Conservation (phyloP, 108 stramenopile genomes). For the Nitzschia inconspicua region DNA sequence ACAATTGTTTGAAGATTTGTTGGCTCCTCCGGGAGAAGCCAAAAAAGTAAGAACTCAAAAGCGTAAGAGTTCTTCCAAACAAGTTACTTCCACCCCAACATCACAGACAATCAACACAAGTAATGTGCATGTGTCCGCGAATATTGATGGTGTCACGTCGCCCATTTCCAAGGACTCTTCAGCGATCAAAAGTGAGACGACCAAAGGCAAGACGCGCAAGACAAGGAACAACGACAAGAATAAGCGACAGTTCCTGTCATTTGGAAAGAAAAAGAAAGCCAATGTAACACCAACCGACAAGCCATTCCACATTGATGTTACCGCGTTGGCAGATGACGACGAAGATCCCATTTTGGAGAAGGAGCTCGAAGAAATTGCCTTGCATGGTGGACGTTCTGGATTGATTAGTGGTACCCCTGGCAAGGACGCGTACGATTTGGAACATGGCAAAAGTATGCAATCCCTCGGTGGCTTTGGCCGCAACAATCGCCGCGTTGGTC, state of each 20-base stretch:
- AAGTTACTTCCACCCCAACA: neutral
- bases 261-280: neutral
- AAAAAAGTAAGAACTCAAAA: neutral
- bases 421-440: conserved; percentile 10
- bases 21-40: neutral
- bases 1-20: too few species aligned
- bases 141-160: too few species aligned
- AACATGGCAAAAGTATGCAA: conserved; percentile 19
- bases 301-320: conserved; percentile 11
- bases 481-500: neutral
- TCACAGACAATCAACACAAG: neutral
- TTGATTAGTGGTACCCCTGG: conserved; percentile 21
- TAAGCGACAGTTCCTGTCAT: too few species aligned
- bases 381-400: conserved; percentile 26
- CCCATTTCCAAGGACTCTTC: neutral
- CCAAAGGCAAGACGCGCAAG: neutral
- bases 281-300: neutral
- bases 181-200: neutral
- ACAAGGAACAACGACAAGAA: neutral
- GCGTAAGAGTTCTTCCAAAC: neutral
- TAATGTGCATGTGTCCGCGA: too few species aligned
- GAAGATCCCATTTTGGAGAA: conserved; percentile 26
- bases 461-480: neutral
- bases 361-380: conserved; percentile 32
- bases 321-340: conserved; percentile 5